Evolutionary conservation across 345 rosid species (phyloP), one percentile per base, ranked within the genome.

Genomic region (Rhodomyrtus tomentosa): DNA sequence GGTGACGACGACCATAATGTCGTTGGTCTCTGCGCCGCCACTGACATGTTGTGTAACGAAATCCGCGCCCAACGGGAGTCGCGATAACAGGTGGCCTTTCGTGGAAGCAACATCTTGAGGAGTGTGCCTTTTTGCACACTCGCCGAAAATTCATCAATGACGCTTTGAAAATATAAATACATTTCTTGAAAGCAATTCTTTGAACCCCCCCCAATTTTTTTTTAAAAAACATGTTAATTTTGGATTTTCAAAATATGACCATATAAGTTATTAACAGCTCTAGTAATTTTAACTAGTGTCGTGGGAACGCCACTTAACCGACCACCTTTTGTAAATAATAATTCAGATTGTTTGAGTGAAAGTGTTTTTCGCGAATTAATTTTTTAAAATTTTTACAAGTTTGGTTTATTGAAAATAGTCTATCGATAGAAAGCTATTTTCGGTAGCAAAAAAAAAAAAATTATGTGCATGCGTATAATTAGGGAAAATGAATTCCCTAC

Each of bases 261-360:
- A 68, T 21, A 16, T 14, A 59, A 59, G 38, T 59, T 29, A 59
- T 59, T 59, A 59, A 59, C 15, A 14, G 7, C 38, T 59, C 29
- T 29, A 62, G 24, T 62, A 16, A 62, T 15, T 32, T 62, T 62
- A 32, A 62, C 40, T 62, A 0, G 42, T 29, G 5, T 62, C 5
- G 0, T 0, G 74, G 38, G 74, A 59, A 59, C 10, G 6, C 0
- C 4, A 0, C 0, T 59, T 29, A 59, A 15, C 0, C 5, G 0
- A 29, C 2, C 22, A n/a, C 51, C 21, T 32, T 59, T 18, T 59
- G 10, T 58, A 6, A 58, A 58, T 58, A 29, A 7, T 18, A 15
- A 59, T 59, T 59, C 73, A 29, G 29, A 59, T 59, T 62, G 21
- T 59, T 59, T 7, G 9, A 18, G 45, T 8, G 76, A 59, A 13